phyloP scores from a whole-genome alignment of 2,329 filamentous ascomycete species.

The Verticillium nubilum region DNA sequence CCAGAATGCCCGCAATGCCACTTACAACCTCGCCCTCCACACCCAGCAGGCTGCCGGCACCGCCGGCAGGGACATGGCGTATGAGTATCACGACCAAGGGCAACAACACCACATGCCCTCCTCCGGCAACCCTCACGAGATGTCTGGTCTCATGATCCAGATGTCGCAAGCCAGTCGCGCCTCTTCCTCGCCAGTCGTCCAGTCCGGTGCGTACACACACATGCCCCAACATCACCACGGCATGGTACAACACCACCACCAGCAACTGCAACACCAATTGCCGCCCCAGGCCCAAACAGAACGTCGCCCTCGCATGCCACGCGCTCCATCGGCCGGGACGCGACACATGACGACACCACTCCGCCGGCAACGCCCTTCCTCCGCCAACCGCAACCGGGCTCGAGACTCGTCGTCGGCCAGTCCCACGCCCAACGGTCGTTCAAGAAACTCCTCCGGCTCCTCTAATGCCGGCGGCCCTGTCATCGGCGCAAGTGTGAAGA shows the following conservation, averaged over 20 bases:
- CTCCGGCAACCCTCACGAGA: slow-evolving; percentile 22
- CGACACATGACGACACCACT: slow-evolving; percentile 37
- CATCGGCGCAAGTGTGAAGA: slow-evolving; percentile 33
- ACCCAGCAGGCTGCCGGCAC: slow-evolving; percentile 23
- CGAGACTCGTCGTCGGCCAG: slow-evolving; percentile 23
- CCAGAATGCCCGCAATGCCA: slow-evolving; percentile 25
- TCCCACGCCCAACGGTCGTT: slow-evolving; percentile 28
- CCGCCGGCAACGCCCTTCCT: slow-evolving; percentile 36
- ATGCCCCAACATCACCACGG: slow-evolving; percentile 20
- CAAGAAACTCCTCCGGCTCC: slow-evolving; percentile 33
- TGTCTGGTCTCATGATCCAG: slow-evolving; percentile 45
- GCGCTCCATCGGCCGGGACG: slow-evolving; percentile 49
- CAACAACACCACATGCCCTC: slow-evolving; percentile 11
- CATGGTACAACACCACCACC: slow-evolving; percentile 9
- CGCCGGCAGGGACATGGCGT: slow-evolving; percentile 25
- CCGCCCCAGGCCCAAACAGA: slow-evolving; percentile 20
- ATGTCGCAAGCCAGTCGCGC: slow-evolving; percentile 37
- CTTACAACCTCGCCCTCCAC: slow-evolving; percentile 34
- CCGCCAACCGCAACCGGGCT: slow-evolving; percentile 19
- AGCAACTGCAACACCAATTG: slow-evolving; percentile 13
- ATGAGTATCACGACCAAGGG: slow-evolving; percentile 25
- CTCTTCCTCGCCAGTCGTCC: slow-evolving; percentile 29
- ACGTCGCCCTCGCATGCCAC: slow-evolving; percentile 39
- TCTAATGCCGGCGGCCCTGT: slow-evolving; percentile 29
- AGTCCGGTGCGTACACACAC: slow-evolving; percentile 24